Conservation (phyloP, 805 yeast species). For the Saccharomycopsis selenospora region DNA sequence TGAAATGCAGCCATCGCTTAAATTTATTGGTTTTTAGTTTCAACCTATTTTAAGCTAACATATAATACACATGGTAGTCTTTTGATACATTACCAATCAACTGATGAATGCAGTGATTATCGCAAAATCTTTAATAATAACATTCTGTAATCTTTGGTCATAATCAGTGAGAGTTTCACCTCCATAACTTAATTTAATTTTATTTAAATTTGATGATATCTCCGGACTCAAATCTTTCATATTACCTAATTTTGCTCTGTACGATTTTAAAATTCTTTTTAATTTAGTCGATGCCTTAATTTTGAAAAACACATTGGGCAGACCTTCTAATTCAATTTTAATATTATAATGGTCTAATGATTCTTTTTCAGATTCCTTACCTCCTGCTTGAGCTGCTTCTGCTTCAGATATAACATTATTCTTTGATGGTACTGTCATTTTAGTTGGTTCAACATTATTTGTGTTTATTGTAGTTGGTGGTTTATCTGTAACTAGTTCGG, state of each 20-base stretch:
- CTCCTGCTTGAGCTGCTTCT: no score
- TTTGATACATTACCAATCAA: no score
- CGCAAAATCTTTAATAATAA: conserved; percentile 9
- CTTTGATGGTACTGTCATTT: no score
- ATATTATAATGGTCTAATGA: conserved; percentile 9
- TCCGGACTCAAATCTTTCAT: background rate
- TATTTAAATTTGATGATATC: conserved; percentile 1
- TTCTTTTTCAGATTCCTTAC: background rate
- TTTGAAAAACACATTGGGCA: conserved; percentile 16
- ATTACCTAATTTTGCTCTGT: conserved; percentile 11
- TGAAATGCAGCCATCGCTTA: no score
- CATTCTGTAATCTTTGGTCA: conserved; percentile 7
- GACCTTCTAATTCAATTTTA: conserved; percentile 13
- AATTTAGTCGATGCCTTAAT: conserved; percentile 18
- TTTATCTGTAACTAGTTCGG: no score
- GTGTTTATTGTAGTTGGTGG: no score
- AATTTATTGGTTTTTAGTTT: no score
- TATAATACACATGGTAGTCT: no score
- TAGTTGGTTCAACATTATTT: no score
- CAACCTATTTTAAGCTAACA: no score
- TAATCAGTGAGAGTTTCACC: conserved; percentile 11
- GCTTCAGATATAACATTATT: no score
- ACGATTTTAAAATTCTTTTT: conserved; percentile 17
- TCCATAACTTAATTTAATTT: conserved; percentile 10
- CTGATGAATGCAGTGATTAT: conserved; percentile 9